Evolutionary conservation across 306 rosid species (phyloP).

Genomic region (Aeschynomene evenia): DNA sequence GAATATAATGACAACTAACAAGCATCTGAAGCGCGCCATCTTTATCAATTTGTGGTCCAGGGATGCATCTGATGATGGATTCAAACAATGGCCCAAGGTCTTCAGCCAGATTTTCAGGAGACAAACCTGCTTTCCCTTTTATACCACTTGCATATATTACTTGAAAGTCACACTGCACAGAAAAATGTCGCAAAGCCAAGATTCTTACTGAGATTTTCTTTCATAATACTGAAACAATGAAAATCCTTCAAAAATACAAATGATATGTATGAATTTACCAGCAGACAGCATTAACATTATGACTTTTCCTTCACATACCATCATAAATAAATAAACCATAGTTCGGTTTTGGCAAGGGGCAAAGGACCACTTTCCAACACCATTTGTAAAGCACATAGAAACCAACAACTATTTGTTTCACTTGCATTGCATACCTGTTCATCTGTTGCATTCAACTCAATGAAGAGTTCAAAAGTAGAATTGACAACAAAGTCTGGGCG

Average conservation of each 20-base stretch:
- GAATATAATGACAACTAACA: constrained; percentile 41
- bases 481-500: constrained; percentile 92
- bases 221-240: constrained; percentile 14
- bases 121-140: constrained; percentile 90
- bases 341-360: background rate
- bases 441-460: constrained; percentile 92
- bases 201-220: background rate
- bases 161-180: constrained; percentile 88
- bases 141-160: constrained; percentile 97
- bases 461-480: constrained; percentile 95
- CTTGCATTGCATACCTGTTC: constrained; percentile 65
- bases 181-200: constrained; percentile 13
- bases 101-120: constrained; percentile 82
- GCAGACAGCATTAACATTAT: constrained; percentile 12
- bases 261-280: constrained; percentile 6
- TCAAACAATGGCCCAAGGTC: constrained; percentile 99
- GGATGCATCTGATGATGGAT: constrained; percentile 93
- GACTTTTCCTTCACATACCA: constrained; percentile 9
- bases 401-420: constrained; percentile 12
- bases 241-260: constrained; percentile 22
- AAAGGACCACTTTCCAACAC: constrained; percentile 10
- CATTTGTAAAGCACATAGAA: background rate
- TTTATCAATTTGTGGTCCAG: constrained; percentile 91
- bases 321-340: constrained; percentile 6
- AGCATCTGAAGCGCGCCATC: constrained; percentile 98